Percentiles rank a stretch among this genome's conserved stretches.
phyloP scores from a whole-genome alignment of 805 yeast genomes.

The Candida takata region DNA sequence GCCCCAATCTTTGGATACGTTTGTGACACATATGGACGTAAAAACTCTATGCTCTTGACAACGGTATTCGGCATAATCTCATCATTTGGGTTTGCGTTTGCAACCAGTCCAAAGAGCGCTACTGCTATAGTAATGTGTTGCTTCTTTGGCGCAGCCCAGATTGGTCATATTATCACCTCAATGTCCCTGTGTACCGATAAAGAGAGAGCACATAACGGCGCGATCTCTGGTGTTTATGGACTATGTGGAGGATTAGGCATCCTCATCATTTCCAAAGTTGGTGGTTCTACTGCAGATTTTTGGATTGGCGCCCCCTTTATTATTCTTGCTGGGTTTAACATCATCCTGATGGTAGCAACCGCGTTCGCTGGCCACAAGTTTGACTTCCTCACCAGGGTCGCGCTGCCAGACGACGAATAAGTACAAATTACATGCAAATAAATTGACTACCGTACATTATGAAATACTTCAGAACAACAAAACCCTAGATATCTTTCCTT shows the following conservation, averaged over 20 bases:
- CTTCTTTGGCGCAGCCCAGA: conserved; percentile 53
- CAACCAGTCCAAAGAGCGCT: conserved; percentile 29
- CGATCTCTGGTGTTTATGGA: conserved; percentile 63
- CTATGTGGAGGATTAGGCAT: conserved; percentile 66
- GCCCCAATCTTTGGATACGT: conserved; percentile 61
- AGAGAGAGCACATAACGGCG: conserved; percentile 44
- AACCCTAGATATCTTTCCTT: conserved; percentile 18
- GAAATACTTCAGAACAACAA: conserved; percentile 20
- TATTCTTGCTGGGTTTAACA: conserved; percentile 39
- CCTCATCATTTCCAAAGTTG: conserved; percentile 48
- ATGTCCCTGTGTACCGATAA: conserved; percentile 52
- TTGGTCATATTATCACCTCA: conserved; percentile 54
- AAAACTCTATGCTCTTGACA: conserved; percentile 31
- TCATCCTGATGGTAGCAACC: conserved; percentile 18
- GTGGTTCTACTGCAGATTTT: conserved; percentile 52
- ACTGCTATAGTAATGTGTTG: conserved; percentile 31
- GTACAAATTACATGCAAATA: neutral
- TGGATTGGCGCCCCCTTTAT: conserved; percentile 57
- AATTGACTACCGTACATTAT: conserved; percentile 17
- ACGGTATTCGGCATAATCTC: conserved; percentile 39
- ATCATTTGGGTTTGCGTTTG: conserved; percentile 29
- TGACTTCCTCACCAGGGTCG: conserved; percentile 10
- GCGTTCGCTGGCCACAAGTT: conserved; percentile 17
- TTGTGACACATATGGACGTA: conserved; percentile 41
- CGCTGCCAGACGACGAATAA: conserved; percentile 8